Percentiles rank a stretch among this genome's conserved stretches.
phyloP scores from a whole-genome alignment of 352 stramenopile genomes.

The Phytophthora podocarpi region DNA sequence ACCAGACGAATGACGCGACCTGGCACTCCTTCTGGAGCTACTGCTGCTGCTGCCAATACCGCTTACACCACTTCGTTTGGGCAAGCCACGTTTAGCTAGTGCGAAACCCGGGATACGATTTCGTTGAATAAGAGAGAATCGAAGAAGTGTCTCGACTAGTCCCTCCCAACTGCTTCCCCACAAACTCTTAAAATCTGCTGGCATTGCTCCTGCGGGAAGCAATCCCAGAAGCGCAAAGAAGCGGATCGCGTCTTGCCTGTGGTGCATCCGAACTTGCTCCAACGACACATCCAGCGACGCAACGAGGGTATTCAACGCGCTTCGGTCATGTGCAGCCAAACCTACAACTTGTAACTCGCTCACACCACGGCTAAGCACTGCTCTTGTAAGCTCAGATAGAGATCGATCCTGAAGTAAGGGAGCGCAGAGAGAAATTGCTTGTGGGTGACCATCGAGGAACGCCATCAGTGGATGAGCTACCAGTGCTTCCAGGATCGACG shows the following conservation, averaged over 20 bases:
- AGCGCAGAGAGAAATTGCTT: slow-evolving; percentile 81
- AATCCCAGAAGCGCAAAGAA: slow-evolving; percentile 80
- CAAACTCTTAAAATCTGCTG: slow-evolving; percentile 77
- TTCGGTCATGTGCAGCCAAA: slow-evolving; percentile 66
- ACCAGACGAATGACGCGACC: slow-evolving; percentile 38
- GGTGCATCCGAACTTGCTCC: slow-evolving; percentile 72
- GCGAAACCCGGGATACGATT: slow-evolving; percentile 75
- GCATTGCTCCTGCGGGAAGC: slow-evolving; percentile 74
- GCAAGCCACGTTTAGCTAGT: slow-evolving; percentile 57
- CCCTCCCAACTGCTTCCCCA: slow-evolving; percentile 71
- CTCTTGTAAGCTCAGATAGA: slow-evolving; percentile 72
- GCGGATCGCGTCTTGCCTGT: slow-evolving; percentile 67
- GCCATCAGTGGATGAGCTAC: slow-evolving; percentile 77
- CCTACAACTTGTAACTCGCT: slow-evolving; percentile 74
- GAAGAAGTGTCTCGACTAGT: slow-evolving; percentile 66
- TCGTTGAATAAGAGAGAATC: slow-evolving; percentile 79
- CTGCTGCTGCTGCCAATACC: slow-evolving; percentile 23
- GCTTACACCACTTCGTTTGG: slow-evolving; percentile 46
- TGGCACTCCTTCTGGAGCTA: slow-evolving; percentile 24
- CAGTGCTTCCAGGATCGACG: slow-evolving; percentile 64
- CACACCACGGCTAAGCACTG: slow-evolving; percentile 69
- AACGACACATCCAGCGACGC: slow-evolving; percentile 78
- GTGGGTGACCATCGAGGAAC: slow-evolving; percentile 80
- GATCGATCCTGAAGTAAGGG: slow-evolving; percentile 77
- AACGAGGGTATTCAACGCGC: slow-evolving; percentile 76